Evolutionary conservation across 1,284 basidiomycete genomes (phyloP), one percentile per base, ranked within the genome.

Genomic region (Apiotrichum laibachii): DNA sequence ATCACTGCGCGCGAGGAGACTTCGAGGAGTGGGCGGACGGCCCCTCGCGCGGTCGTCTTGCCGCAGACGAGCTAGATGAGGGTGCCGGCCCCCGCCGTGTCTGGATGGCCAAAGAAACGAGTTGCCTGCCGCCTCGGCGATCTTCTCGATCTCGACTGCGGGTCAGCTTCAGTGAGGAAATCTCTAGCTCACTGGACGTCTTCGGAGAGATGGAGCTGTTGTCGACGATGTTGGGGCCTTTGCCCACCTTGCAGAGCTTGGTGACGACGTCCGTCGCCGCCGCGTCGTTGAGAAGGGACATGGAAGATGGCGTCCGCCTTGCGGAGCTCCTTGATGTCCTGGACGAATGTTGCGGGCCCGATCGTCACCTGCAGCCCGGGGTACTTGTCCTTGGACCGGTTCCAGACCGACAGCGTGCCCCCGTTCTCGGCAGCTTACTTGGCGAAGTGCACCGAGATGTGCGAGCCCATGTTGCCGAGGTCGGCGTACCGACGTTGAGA

Each of bases 51-150:
- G 11, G 54, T 55, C 3, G 37, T 4, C 10, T 65, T 57, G 26
- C 72, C 72, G 4, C 69, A 64, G 8, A 70, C 51, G 47, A 71
- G 60, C 48, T 57, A 54, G 52, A 72, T 65, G 18, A 75, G 63
- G 50, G 62, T 65, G n/a, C 66, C 65, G 10, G 66, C 62, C 46
- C 64, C 57, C 12, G 70, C 71, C 18, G 60, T 59, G 19, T 69
- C 64, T 5, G 72, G 72, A 34, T 66, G 67, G 10, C 72, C 72
- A 39, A 72, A 73, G 7, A 75, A 72, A 75, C 3, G 53, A 45
- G 44, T 49, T 61, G 11, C 68, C 70, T 1, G 54, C 46, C 52
- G 64, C 52, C 19, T 62, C 62, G 42, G 64, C 54, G 37, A 34
- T n/a, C 51, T 64, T 64, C n/a, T 65, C 61, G 45, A 71, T 62